Evolutionary conservation across 2,329 filamentous ascomycete species (phyloP).

Genomic region (Westerdykella ornata): DNA sequence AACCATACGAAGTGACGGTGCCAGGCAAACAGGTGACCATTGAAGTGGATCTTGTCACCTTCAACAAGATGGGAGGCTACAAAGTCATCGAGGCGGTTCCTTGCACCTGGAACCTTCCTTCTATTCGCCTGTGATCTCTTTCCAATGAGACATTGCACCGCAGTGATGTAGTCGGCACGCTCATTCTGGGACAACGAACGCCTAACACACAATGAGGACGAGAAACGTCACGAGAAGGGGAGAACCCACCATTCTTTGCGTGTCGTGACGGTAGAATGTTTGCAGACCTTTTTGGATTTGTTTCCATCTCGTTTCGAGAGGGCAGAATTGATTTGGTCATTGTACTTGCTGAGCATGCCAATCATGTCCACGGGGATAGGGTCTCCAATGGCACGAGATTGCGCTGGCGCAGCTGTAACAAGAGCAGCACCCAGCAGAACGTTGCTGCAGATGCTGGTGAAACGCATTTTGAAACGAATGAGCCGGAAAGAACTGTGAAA

Average conservation of each 20-base stretch:
- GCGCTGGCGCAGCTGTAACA: neutral
- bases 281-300: slow-evolving; percentile 16
- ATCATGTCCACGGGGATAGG: slow-evolving; percentile 1
- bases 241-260: slow-evolving; percentile 37
- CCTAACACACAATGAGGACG: slow-evolving; percentile 1
- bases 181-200: slow-evolving; percentile 4
- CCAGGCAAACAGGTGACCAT: slow-evolving; percentile 22
- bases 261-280: slow-evolving; percentile 27
- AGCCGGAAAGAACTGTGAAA: neutral
- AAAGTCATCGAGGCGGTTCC: slow-evolving; percentile 14
- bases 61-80: slow-evolving; percentile 13
- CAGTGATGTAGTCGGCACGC: slow-evolving; percentile 12
- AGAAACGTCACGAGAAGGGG: neutral
- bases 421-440: neutral
- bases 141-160: slow-evolving; percentile 13
- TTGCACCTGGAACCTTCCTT: slow-evolving; percentile 6
- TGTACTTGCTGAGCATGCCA: slow-evolving; percentile 2
- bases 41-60: slow-evolving; percentile 10
- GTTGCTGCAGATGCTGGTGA: neutral
- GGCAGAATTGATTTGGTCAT: neutral
- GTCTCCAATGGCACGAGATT: neutral
- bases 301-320: neutral
- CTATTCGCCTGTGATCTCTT: slow-evolving; percentile 4
- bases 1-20: slow-evolving; percentile 39
- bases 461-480: neutral